Percentiles rank a stretch among this genome's conserved stretches.
phyloP scores from a whole-genome alignment of 2,329 filamentous ascomycete species.

The Colletotrichum sp. region DNA sequence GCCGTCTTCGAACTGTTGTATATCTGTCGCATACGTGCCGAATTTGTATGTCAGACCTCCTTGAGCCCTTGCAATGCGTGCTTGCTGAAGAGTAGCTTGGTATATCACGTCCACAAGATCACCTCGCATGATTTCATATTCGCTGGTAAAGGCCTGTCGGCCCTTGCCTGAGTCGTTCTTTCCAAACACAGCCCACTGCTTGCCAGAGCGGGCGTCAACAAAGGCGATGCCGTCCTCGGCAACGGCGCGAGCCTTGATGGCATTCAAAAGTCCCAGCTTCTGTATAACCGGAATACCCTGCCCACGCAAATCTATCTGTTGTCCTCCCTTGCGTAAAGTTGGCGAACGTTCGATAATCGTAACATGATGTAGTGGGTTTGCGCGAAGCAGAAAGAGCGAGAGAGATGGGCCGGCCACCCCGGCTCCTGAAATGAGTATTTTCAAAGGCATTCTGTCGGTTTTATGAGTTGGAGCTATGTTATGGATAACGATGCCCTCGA shows the following conservation, averaged over 20 bases:
- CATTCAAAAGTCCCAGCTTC: slow-evolving; percentile 41
- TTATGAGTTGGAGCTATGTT: neutral
- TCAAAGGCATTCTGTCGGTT: slow-evolving; percentile 21
- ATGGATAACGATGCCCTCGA: neutral
- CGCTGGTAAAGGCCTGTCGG: slow-evolving; percentile 43
- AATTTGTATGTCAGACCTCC: slow-evolving; percentile 30
- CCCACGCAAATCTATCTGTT: slow-evolving; percentile 50
- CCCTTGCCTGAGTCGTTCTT: slow-evolving; percentile 39
- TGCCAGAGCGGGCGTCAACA: slow-evolving; percentile 43
- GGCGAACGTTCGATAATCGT: slow-evolving; percentile 48
- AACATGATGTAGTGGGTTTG: slow-evolving; percentile 35
- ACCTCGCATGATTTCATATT: slow-evolving; percentile 61
- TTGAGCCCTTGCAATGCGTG: neutral
- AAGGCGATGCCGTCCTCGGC: slow-evolving; percentile 52
- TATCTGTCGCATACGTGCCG: slow-evolving; percentile 29
- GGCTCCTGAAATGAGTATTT: slow-evolving; percentile 37
- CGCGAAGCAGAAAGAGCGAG: slow-evolving; percentile 17
- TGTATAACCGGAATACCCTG: slow-evolving; percentile 42
- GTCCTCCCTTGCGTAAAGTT: slow-evolving; percentile 39
- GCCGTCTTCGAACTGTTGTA: slow-evolving; percentile 22
- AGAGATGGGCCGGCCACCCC: slow-evolving; percentile 46
- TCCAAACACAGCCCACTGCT: slow-evolving; percentile 40
- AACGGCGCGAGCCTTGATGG: slow-evolving; percentile 39
- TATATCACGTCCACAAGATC: slow-evolving; percentile 52
- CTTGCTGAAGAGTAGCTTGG: slow-evolving; percentile 27